Evolutionary conservation across 306 rosid species (phyloP).

Genomic region (Prunus davidiana): DNA sequence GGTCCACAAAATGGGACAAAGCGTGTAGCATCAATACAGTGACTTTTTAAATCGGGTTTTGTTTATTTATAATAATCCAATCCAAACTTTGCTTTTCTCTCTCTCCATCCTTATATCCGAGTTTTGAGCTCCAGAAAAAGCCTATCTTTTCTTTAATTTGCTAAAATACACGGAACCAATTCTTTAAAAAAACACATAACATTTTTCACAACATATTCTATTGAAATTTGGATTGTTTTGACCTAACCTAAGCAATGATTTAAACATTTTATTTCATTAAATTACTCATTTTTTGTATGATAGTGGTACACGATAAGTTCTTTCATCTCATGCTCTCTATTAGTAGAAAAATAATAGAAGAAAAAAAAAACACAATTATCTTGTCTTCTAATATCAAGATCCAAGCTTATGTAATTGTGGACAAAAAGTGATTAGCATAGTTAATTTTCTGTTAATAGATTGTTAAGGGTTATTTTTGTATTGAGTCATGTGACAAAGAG

Average conservation of each 20-base stretch:
- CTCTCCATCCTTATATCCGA: neutral
- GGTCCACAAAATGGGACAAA: slow-evolving; percentile 34
- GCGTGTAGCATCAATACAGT: slow-evolving; percentile 27
- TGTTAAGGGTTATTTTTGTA: neutral
- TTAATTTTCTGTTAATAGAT: neutral
- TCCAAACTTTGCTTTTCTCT: neutral
- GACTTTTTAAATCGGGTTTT: slow-evolving; percentile 16
- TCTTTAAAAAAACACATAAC: slow-evolving; percentile 9
- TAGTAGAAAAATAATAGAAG: neutral
- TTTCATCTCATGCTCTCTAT: slow-evolving; percentile 10
- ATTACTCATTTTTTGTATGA: neutral
- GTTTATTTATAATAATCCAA: slow-evolving; percentile 11
- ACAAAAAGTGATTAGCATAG: neutral
- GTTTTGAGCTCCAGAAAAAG: neutral
- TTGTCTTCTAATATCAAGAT: slow-evolving; percentile 29
- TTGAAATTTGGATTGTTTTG: slow-evolving; percentile 40
- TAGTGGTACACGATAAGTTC: slow-evolving; percentile 36
- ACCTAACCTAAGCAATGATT: slow-evolving; percentile 30
- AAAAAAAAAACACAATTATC: slow-evolving; percentile 21
- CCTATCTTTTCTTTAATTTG: neutral
- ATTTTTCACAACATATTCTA: slow-evolving; percentile 8
- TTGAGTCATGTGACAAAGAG: neutral
- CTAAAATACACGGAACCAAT: slow-evolving; percentile 19
- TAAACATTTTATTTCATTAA: slow-evolving; percentile 14
- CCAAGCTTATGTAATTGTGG: neutral